phyloP scores from a whole-genome alignment of 148 eudicot genomes.

The Cornus kousa region DNA sequence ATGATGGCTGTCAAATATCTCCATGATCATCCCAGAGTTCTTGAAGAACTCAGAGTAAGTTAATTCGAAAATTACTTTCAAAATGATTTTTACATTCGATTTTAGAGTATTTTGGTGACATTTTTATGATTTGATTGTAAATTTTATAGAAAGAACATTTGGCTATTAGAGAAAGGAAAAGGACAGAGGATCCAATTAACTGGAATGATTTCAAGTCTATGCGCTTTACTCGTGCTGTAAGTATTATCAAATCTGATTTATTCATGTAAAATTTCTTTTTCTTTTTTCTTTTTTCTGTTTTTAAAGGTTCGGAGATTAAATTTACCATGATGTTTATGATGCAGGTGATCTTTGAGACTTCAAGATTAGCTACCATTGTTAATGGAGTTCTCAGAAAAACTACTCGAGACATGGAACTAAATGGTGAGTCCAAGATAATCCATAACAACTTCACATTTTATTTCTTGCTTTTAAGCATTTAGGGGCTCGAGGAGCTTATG shows the following conservation, averaged over 20 bases:
- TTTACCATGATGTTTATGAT: neutral
- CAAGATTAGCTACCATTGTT: constrained; percentile 94
- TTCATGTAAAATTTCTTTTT: neutral
- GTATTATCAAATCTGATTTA: constrained; percentile 8
- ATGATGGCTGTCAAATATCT: constrained; percentile 99
- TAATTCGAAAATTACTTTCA: neutral
- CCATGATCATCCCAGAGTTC: constrained; percentile 93
- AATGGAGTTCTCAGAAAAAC: constrained; percentile 98
- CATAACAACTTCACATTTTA: neutral
- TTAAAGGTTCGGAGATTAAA: neutral
- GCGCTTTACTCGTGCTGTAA: constrained; percentile 94
- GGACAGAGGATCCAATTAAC: constrained; percentile 68
- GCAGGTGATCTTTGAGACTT: constrained; percentile 96
- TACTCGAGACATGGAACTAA: constrained; percentile 87
- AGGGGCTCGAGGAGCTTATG: no score
- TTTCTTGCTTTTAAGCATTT: neutral
- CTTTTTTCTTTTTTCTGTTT: neutral
- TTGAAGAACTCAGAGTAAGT: constrained; percentile 82
- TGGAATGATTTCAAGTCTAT: constrained; percentile 88
- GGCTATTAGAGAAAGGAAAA: constrained; percentile 75
- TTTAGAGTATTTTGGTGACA: neutral
- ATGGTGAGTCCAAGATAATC: constrained; percentile 53
- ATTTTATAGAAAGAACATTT: constrained; percentile 72
- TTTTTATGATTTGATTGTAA: neutral
- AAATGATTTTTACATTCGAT: neutral